Base-by-base conservation (phyloP, 306 rosid species). In the Trichosanthes truncata region DNA sequence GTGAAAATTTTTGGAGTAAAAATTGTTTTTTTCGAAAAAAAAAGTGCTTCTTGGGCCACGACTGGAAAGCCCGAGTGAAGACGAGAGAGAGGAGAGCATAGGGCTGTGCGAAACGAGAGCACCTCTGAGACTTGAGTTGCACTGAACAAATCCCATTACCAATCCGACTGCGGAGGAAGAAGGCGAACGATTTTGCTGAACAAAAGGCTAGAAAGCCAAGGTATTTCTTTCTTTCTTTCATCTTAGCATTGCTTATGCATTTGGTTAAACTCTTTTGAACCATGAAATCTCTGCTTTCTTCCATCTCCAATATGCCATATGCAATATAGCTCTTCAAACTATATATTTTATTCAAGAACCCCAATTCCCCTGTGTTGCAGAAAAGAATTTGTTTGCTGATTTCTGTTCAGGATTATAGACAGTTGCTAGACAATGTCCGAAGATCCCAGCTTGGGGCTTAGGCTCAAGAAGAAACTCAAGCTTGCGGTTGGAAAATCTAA, bases 381-480 rank as follows among this genome's bases (percentile, higher is more conserved):
- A 31, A 3, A 31, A 5, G 1, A 9, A 18, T 66, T 65, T 66
- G 45, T 36, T 38, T 36, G 74, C 26, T 9, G 18, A 36, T 66
- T 66, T 66, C 4, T 41, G 49, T 36, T 36, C 26, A 35, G 74
- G 49, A 8, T 66, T 35, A 18, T 66, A 17, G 26, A 21, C 8
- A 68, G 26, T 45, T 41, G 48, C 33, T 74, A 76, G 68, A 82
- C 71, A 79, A 87, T 87, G 90, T 83, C 84, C 76, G 80, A 57
- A 48, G 87, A 79, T 59, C 80, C 82, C 51, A 77, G 80, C 29
- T 78, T 78, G 81, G 79, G 82, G 80, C 52, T 14, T 52, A 84
- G 77, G 85, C 78, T 84, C 75, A 69, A 43, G 43, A 87, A 83
- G 82, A 85, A 82, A 78, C 84, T 83, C 77, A 82, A 84, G 55